phyloP scores from a whole-genome alignment of 192 early-diverging fungal species.

The Gigaspora rosea region DNA sequence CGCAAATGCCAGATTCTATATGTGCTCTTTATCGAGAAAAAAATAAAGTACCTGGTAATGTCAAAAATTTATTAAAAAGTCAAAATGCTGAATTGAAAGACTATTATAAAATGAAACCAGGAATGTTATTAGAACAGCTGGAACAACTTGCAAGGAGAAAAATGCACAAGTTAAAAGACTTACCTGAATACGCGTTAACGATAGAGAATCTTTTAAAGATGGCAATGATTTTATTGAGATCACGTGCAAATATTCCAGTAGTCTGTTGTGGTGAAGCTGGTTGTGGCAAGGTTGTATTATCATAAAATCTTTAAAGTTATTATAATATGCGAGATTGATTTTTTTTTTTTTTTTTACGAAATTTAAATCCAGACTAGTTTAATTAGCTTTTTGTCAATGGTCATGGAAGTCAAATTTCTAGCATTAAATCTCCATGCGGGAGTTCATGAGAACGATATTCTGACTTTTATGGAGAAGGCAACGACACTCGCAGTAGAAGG shows the following conservation, averaged over 20 bases:
- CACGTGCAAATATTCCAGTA: slow-evolving; percentile 22
- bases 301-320: not conserved
- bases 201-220: slow-evolving; percentile 28
- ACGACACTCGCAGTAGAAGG: not conserved
- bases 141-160: slow-evolving; percentile 27
- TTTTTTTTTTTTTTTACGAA: not conserved
- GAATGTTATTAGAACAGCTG: slow-evolving; percentile 1
- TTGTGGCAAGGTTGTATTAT: slow-evolving; percentile 29
- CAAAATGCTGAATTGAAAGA: slow-evolving; percentile 23
- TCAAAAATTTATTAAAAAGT: slow-evolving; percentile 26
- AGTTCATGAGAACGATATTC: slow-evolving; percentile 19
- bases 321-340: not conserved
- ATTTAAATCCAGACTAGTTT: slow-evolving; percentile 20
- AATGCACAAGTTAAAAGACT: not conserved
- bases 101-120: slow-evolving; percentile 15
- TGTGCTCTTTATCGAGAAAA: slow-evolving; percentile 30
- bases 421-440: slow-evolving; percentile 16
- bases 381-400: slow-evolving; percentile 11
- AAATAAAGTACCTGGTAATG: slow-evolving; percentile 12
- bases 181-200: slow-evolving; percentile 21
- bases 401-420: slow-evolving; percentile 14
- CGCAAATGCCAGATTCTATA: slow-evolving; percentile 33
- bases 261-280: slow-evolving; percentile 29
- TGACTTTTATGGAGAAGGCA: not conserved
- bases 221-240: slow-evolving; percentile 28